Base-by-base conservation (phyloP, 2,329 filamentous ascomycete genomes). In the Sporothrix euskadiensis region DNA sequence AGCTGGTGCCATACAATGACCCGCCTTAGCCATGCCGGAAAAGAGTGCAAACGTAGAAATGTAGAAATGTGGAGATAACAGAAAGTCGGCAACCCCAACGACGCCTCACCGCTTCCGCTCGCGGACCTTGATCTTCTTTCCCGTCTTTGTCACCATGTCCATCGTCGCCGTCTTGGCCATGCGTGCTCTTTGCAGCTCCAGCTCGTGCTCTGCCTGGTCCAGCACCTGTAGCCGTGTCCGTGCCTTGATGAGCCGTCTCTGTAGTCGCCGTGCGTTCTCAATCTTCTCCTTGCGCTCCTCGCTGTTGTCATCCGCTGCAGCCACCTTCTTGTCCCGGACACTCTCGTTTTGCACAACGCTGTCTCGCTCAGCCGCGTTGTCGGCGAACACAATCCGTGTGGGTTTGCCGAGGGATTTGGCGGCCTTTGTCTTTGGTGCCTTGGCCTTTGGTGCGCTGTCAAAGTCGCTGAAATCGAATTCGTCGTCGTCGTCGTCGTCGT, bases 81-180 rank as follows among this genome's bases (percentile, higher is more conserved):
- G 12, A 14, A 22, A 8, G 39, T n/a, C 35, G n/a, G 41, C 8
- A 63, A 22, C 16, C 49, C 6, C 7, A 16, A 9, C 26, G 26
- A 26, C 26, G 2, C 26, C 32, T 79, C 83, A 90, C 78, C 88
- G 84, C 84, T 91, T 91, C 76, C 89, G 84, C 80, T 88, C 84
- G 75, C 87, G 85, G 72, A 90, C 84, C 83, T 89, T 90, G 75
- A 90, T 86, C 82, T 88, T 90, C 80, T 86, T 86, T 32, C 89
- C 89, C 54, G 83, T 83, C 79, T 88, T 89, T 39, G 87, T 90
- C n/a, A 84, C 78, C 16, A 88, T 88, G 52, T 87, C 88, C 6
- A 86, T 85, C 1, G 88, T 90, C 9, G 86, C 83, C 76, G 88
- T 89, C 83, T 91, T 91, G 49, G 88, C 88, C 88, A 90, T 91